These are phyloP conservation scores for Dryas integrifolia DNA, from an alignment of 331 rosid species.

Conservation along the genomic window DNA sequence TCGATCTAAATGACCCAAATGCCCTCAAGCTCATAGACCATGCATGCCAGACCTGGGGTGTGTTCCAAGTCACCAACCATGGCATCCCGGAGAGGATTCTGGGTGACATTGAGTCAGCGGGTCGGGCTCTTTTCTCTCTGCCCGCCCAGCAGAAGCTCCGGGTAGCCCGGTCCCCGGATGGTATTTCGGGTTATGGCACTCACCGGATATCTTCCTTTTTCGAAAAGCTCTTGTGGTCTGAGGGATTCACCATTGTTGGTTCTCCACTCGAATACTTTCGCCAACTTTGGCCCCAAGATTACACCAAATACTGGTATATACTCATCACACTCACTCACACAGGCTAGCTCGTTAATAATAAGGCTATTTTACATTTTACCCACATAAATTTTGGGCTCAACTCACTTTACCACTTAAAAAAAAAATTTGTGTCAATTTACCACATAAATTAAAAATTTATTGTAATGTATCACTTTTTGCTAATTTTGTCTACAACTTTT, in stretches of 20 bases:
- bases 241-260: conserved; percentile 76
- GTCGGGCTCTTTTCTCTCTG: conserved; percentile 52
- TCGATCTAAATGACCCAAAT: conserved; percentile 67
- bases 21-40: conserved; percentile 50
- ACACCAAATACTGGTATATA: conserved; percentile 51
- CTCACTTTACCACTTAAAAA: no score
- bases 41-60: conserved; percentile 85
- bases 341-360: conserved; percentile 3
- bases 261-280: conserved; percentile 67
- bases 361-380: no score
- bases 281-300: conserved; percentile 79
- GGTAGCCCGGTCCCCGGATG: conserved; percentile 70
- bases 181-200: conserved; percentile 67
- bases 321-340: conserved; percentile 26
- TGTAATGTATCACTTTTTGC: no score
- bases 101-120: conserved; percentile 42
- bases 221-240: conserved; percentile 87
- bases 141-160: conserved; percentile 53
- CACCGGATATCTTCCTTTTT: conserved; percentile 61
- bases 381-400: no score
- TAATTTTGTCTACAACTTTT: no score
- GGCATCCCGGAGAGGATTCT: conserved; percentile 47
- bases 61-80: conserved; percentile 67
- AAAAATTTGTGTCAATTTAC: no score
- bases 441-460: no score